Conservation (phyloP, 345 rosid species). For the Populus euphratica region DNA sequence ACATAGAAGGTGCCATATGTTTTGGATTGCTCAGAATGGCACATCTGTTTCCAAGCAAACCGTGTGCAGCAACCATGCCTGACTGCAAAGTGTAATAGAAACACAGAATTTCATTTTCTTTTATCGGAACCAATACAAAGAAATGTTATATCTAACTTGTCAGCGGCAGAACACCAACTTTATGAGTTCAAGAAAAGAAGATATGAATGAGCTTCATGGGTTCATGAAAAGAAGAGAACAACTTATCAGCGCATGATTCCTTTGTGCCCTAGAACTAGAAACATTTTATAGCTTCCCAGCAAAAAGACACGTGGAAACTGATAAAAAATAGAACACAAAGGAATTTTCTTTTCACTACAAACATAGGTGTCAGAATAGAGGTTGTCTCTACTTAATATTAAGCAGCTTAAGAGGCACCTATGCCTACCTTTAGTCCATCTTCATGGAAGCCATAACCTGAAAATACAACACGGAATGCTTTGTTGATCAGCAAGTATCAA, state of each 20-base stretch:
- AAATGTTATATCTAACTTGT: neutral
- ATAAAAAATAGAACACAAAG: neutral
- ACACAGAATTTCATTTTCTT: neutral
- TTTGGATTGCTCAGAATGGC: conserved; percentile 53
- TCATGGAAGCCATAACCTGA: conserved; percentile 98
- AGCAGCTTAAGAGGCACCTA: neutral
- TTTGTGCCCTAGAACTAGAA: no score
- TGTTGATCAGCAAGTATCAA: neutral
- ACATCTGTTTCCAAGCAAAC: conserved; percentile 51
- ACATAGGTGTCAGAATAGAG: neutral
- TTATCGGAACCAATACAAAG: neutral
- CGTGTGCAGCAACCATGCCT: conserved; percentile 66
- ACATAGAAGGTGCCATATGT: conserved; percentile 74
- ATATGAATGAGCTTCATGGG: neutral
- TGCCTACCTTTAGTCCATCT: conserved; percentile 76
- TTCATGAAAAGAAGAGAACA: no score
- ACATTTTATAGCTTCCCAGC: neutral
- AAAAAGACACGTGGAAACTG: neutral
- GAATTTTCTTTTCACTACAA: neutral
- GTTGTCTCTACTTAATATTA: neutral
- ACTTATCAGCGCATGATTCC: neutral
- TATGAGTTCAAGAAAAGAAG: neutral
- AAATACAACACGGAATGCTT: conserved; percentile 7
- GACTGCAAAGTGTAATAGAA: conserved; percentile 40
- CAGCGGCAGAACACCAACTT: neutral